phyloP scores from a whole-genome alignment of 1,284 basidiomycete species.

The Puccinia sorghi region DNA sequence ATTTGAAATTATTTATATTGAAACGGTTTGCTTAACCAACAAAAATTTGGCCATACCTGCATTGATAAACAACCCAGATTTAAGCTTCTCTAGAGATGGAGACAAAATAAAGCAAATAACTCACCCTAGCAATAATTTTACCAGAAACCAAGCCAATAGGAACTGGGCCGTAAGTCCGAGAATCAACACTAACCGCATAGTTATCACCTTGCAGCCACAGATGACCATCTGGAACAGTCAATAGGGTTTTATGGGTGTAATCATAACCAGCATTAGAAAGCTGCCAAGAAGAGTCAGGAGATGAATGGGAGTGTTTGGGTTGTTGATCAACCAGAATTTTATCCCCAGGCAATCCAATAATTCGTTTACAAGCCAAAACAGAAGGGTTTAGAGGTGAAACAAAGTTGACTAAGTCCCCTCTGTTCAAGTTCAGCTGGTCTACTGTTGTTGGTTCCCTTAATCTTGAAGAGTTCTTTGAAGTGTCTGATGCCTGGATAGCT shows the following conservation, averaged over 20 bases:
- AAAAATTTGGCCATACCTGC: constrained; percentile 29
- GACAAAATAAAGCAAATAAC: neutral
- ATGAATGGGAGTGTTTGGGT: neutral
- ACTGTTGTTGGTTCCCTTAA: neutral
- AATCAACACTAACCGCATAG: constrained; percentile 40
- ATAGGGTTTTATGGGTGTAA: neutral
- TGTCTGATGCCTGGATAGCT: neutral
- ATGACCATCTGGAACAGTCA: constrained; percentile 42
- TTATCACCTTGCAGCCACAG: constrained; percentile 50
- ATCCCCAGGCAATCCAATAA: constrained; percentile 44
- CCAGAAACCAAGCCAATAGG: constrained; percentile 41
- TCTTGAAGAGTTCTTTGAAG: neutral
- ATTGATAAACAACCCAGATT: neutral
- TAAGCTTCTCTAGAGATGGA: neutral
- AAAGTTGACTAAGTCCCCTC: constrained; percentile 44
- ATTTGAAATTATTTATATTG: neutral
- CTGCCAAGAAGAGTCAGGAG: neutral
- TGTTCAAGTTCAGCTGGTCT: constrained; percentile 10
- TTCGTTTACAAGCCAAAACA: constrained; percentile 45
- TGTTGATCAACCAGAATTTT: constrained; percentile 24
- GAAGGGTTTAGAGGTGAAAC: constrained; percentile 44
- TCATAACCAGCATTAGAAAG: neutral
- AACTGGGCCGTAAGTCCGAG: constrained; percentile 44
- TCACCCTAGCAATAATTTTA: constrained; percentile 37
- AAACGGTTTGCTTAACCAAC: constrained; percentile 26